phyloP scores from a whole-genome alignment of 1,139 yeast genomes.

The Barnettozyma hawaiiensis region DNA sequence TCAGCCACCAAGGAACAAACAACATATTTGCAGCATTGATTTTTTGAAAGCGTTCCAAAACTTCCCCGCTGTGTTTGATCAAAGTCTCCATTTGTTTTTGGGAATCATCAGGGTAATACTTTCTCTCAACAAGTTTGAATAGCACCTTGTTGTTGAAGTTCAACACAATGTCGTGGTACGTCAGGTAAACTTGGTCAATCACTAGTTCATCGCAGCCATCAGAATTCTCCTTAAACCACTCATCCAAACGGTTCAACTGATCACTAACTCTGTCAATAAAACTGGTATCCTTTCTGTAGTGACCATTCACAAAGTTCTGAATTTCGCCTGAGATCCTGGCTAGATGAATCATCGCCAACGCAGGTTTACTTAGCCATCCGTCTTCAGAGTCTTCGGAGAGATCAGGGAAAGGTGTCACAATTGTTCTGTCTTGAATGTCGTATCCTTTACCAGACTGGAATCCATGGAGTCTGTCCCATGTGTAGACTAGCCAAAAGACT shows the following conservation, averaged over 20 bases:
- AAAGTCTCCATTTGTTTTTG: conserved; percentile 31
- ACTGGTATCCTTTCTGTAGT: conserved; percentile 3
- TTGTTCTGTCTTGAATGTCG: conserved; percentile 38
- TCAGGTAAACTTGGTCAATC: conserved; percentile 23
- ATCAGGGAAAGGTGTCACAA: conserved; percentile 34
- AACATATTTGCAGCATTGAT: conserved; percentile 34
- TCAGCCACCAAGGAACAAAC: conserved; percentile 52
- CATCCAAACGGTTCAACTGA: conserved; percentile 21
- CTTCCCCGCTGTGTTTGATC: conserved; percentile 34
- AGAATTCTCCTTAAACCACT: conserved; percentile 12
- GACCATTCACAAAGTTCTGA: conserved; percentile 7
- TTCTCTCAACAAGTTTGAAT: conserved; percentile 19
- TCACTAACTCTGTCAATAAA: conserved; percentile 8
- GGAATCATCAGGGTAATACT: conserved; percentile 12
- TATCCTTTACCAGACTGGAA: conserved; percentile 50
- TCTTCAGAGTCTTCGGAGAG: conserved; percentile 31
- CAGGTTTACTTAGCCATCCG: conserved; percentile 50
- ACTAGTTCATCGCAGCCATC: conserved; percentile 11
- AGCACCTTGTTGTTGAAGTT: conserved; percentile 25
- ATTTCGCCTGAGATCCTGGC: conserved; percentile 34
- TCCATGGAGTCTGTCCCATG: conserved; percentile 50
- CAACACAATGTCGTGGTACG: conserved; percentile 26
- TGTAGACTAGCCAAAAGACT: conserved; percentile 53
- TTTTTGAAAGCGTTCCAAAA: conserved; percentile 33
- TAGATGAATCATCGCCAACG: conserved; percentile 41